Conservation (phyloP, 148 eudicot species). For the Vaccinium vitisidaea region DNA sequence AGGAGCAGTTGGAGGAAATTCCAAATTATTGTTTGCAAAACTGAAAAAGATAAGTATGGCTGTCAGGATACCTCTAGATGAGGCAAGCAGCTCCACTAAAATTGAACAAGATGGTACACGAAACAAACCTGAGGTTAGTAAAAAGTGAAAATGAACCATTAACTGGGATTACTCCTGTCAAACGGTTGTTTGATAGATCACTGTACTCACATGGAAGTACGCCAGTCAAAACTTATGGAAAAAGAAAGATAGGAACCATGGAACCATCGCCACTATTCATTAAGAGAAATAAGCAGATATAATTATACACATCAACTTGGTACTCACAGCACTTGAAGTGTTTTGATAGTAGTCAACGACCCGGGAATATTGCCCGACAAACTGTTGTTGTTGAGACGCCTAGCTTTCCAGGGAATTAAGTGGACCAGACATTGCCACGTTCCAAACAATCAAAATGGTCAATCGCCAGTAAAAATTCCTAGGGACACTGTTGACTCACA, state of each 20-base stretch:
- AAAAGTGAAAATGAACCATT: slow-evolving; percentile 75
- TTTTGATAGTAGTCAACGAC: slow-evolving; percentile 43
- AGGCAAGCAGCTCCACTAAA: not conserved
- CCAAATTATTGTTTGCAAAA: slow-evolving; percentile 51
- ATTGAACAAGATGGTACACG: not conserved
- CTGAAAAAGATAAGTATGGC: slow-evolving; percentile 34
- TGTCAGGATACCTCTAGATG: slow-evolving; percentile 16
- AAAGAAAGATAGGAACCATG: not conserved
- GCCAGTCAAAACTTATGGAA: not conserved
- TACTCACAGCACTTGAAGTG: slow-evolving; percentile 84
- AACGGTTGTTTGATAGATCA: slow-evolving; percentile 66
- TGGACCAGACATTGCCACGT: slow-evolving; percentile 17
- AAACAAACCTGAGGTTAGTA: slow-evolving; percentile 68
- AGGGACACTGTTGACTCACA: not conserved
- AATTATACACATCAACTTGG: not conserved
- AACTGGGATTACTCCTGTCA: slow-evolving; percentile 57
- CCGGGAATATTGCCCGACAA: slow-evolving; percentile 58
- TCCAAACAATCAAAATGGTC: slow-evolving; percentile 5
- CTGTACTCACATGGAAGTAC: slow-evolving; percentile 34
- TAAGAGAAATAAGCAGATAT: not conserved
- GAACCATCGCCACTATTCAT: not conserved
- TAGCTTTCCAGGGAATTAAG: slow-evolving; percentile 38
- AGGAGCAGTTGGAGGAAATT: slow-evolving; percentile 31
- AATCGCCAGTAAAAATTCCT: not conserved
- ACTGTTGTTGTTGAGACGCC: slow-evolving; percentile 79